Evolutionary conservation across 371 early-diverging fungal species (phyloP).

Genomic region (Mortierella sp.): DNA sequence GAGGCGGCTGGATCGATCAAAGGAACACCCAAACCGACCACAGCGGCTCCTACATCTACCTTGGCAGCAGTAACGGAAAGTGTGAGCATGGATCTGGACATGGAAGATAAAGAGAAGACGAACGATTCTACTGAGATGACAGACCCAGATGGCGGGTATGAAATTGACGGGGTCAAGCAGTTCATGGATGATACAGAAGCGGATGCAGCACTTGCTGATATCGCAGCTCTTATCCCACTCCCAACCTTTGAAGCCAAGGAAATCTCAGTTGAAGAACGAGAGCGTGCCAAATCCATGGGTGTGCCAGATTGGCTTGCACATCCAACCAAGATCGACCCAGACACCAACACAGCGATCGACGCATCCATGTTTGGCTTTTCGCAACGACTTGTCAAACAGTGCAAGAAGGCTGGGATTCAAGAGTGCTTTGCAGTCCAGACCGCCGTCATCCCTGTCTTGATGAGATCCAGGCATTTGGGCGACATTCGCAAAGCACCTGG

Average conservation of each 20-base stretch:
- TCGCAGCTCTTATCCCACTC: constrained; percentile 41
- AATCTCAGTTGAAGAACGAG: constrained; percentile 31
- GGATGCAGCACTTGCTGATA: constrained; percentile 43
- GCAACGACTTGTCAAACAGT: constrained; percentile 65
- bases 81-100: constrained; percentile 5
- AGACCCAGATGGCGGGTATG: constrained; percentile 6
- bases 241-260: constrained; percentile 50
- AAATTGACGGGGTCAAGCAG: constrained; percentile 17
- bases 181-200: constrained; percentile 25
- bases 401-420: constrained; percentile 69
- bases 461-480: constrained; percentile 64
- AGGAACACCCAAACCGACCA: neutral
- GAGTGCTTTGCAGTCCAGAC: constrained; percentile 93
- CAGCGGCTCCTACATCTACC: too few species aligned
- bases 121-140: neutral
- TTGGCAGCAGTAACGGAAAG: too few species aligned
- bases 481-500: constrained; percentile 66
- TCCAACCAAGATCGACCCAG: constrained; percentile 78
- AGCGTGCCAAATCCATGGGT: constrained; percentile 66
- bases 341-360: constrained; percentile 56
- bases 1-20: constrained; percentile 1
- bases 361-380: constrained; percentile 70
- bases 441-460: constrained; percentile 85
- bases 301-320: constrained; percentile 89
- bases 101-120: constrained; percentile 3